phyloP scores from a whole-genome alignment of 805 yeast genomes.

The Lachancea thermotolerans region DNA sequence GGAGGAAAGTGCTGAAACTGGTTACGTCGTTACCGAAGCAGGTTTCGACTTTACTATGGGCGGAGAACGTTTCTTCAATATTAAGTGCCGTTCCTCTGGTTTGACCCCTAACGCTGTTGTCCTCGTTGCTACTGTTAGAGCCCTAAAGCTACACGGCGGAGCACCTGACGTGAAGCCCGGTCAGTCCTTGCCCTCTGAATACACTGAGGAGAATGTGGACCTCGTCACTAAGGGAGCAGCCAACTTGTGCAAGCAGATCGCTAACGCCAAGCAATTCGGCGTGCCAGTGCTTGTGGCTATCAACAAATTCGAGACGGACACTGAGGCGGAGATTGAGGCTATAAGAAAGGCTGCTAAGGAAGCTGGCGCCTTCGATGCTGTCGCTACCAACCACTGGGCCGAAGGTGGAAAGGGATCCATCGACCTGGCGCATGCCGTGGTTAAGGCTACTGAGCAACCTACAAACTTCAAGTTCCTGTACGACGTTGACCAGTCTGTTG shows the following conservation, averaged over 20 bases:
- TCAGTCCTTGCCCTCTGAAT: conserved; percentile 73
- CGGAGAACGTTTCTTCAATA: conserved; percentile 93
- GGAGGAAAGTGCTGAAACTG: conserved; percentile 41
- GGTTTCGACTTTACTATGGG: conserved; percentile 99
- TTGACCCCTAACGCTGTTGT: conserved; percentile 84
- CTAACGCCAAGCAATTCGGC: conserved; percentile 76
- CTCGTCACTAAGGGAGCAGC: conserved; percentile 73
- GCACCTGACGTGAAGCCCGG: conserved; percentile 97
- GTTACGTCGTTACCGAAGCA: conserved; percentile 94
- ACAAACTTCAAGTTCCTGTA: conserved; percentile 57
- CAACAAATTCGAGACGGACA: conserved; percentile 78
- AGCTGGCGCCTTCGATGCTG: conserved; percentile 94
- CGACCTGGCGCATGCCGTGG: conserved; percentile 76
- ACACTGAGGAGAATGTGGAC: conserved; percentile 74
- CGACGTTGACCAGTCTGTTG: conserved; percentile 64
- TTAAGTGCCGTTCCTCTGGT: conserved; percentile 90
- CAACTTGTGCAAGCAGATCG: conserved; percentile 84
- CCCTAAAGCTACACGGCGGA: conserved; percentile 95
- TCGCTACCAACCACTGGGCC: conserved; percentile 90
- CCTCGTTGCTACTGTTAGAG: conserved; percentile 92
- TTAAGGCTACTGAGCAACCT: conserved; percentile 54
- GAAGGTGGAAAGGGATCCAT: conserved; percentile 91
- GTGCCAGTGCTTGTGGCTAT: conserved; percentile 93
- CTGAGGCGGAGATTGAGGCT: conserved; percentile 70
- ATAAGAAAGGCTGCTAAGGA: conserved; percentile 72